A percentile compares a stretch with the other conserved stretches of the same genome.
Conservation (phyloP, 148 eudicot genomes). For the Diospyros lotus region DNA sequence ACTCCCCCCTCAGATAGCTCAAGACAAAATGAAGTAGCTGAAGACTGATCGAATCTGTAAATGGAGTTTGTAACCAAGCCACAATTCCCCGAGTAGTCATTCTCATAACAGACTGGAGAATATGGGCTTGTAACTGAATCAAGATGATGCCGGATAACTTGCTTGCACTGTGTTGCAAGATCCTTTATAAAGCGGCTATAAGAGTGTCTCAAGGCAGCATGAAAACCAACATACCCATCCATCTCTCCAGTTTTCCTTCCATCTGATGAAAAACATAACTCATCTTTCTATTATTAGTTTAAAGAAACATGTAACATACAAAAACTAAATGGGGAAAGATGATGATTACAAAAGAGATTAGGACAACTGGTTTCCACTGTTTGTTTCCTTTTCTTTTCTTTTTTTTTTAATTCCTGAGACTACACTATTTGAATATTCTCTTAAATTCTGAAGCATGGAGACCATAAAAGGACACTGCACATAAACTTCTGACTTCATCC, state of each 20-base stretch:
- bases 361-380: background rate
- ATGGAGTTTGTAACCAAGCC: conserved; percentile 34
- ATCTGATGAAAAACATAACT: conserved; percentile 31
- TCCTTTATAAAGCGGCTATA: conserved; percentile 69
- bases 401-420: background rate
- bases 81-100: conserved; percentile 36
- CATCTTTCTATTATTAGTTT: background rate
- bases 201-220: conserved; percentile 85
- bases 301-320: conserved; percentile 3
- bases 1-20: conserved; percentile 62
- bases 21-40: conserved; percentile 46
- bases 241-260: conserved; percentile 68
- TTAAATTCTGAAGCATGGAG: background rate
- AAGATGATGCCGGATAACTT: conserved; percentile 86
- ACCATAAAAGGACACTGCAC: background rate
- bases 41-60: conserved; percentile 38
- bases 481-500: no score
- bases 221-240: conserved; percentile 93
- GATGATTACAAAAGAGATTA: background rate
- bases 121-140: conserved; percentile 98
- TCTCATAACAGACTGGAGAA: conserved; percentile 80
- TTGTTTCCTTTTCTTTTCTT: background rate
- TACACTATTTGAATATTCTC: background rate
- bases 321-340: background rate
- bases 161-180: conserved; percentile 81